Percentiles rank a stretch among this genome's conserved stretches.
Conservation (phyloP, 257 asterid species). For the Nicotiana attenuata region DNA sequence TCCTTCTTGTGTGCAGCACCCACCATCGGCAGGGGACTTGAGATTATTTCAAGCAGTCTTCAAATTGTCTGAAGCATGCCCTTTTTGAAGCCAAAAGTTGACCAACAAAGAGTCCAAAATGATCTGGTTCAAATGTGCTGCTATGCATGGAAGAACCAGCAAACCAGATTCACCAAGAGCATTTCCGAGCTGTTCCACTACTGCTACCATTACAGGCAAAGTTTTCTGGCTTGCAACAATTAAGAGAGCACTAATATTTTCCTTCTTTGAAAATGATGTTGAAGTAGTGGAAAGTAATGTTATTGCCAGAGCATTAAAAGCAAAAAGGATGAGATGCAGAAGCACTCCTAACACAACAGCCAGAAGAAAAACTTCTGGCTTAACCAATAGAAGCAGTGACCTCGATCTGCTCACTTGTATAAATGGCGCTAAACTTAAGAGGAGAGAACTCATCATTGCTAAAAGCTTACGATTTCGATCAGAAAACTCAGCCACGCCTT, state of each 20-base stretch:
- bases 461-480: conserved; percentile 71
- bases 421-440: conserved; percentile 91
- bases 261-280: conserved; percentile 64
- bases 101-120: conserved; percentile 77
- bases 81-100: conserved; percentile 53
- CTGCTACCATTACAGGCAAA: conserved; percentile 94
- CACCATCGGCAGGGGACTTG: neutral
- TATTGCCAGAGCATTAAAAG: conserved; percentile 57
- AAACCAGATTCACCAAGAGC: conserved; percentile 88
- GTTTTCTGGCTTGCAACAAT: conserved; percentile 98
- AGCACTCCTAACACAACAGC: conserved; percentile 85
- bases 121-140: conserved; percentile 94
- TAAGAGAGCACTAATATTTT: conserved; percentile 66
- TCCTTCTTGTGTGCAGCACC: neutral
- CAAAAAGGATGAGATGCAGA: conserved; percentile 57
- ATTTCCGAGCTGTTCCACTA: conserved; percentile 94
- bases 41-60: conserved; percentile 33
- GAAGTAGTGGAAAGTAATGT: conserved; percentile 39
- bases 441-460: conserved; percentile 62
- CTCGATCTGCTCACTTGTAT: conserved; percentile 95
- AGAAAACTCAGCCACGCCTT: conserved; percentile 63
- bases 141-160: conserved; percentile 89
- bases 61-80: conserved; percentile 20
- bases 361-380: conserved; percentile 65
- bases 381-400: conserved; percentile 77